Conservation (phyloP, 495 filamentous ascomycete genomes). For the Penicillium soppii region DNA sequence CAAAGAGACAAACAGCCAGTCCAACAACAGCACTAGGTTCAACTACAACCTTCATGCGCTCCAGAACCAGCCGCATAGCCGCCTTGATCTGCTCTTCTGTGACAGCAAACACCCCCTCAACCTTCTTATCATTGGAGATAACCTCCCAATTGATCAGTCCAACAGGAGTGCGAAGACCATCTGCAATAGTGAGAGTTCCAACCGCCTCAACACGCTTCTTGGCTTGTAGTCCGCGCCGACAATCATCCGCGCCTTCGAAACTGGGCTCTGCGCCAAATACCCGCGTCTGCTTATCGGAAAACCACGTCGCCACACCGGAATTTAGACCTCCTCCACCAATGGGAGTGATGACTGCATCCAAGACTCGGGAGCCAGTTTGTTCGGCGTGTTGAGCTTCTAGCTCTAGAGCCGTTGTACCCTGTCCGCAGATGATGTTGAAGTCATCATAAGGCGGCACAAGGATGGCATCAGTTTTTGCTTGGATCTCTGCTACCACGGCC, state of each 20-base stretch:
- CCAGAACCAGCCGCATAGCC: constrained; percentile 75
- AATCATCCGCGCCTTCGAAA: constrained; percentile 84
- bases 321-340: constrained; percentile 89
- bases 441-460: constrained; percentile 91
- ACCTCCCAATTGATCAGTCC: constrained; percentile 77
- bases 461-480: constrained; percentile 66
- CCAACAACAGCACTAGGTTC: constrained; percentile 89
- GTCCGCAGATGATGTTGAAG: constrained; percentile 84
- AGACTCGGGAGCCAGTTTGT: constrained; percentile 15
- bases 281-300: constrained; percentile 59
- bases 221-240: constrained; percentile 60
- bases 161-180: constrained; percentile 84
- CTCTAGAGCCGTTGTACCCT: constrained; percentile 88
- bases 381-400: constrained; percentile 66
- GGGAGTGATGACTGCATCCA: constrained; percentile 83
- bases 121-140: constrained; percentile 70
- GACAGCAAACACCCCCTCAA: constrained; percentile 72
- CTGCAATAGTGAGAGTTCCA: constrained; percentile 78
- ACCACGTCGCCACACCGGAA: constrained; percentile 75
- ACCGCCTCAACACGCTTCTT: constrained; percentile 64
- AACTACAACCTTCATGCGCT: constrained; percentile 88
- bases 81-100: constrained; percentile 79
- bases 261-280: constrained; percentile 93
- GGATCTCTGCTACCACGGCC: constrained; percentile 65
- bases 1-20: constrained; percentile 77